Percentiles rank a stretch among this genome's conserved stretches.
Conservation (phyloP, 495 filamentous ascomycete species). For the Tuber umbilicatum region DNA sequence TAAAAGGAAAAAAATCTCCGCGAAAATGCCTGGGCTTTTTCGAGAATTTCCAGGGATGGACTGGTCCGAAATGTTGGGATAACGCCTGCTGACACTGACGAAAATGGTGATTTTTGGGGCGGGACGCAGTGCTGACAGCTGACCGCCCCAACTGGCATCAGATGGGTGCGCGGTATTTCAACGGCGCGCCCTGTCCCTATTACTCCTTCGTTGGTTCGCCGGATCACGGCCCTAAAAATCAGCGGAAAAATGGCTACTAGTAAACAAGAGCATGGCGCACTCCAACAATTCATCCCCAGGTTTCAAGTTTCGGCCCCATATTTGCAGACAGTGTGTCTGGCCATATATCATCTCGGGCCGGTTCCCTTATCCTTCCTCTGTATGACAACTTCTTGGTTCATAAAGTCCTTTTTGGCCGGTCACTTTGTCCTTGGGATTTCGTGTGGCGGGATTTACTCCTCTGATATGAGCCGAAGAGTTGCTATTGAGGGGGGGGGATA, state of each 20-base stretch:
- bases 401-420: neutral
- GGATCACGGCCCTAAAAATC: conserved; percentile 4
- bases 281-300: conserved; percentile 11
- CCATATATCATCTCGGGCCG: neutral
- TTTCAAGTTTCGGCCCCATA: neutral
- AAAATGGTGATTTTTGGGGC: too few species aligned
- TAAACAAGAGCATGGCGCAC: neutral
- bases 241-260: neutral
- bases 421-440: conserved; percentile 22
- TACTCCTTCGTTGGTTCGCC: neutral
- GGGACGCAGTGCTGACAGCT: too few species aligned
- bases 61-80: too few species aligned
- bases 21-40: too few species aligned
- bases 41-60: too few species aligned
- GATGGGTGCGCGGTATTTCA: too few species aligned
- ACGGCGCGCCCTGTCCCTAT: neutral
- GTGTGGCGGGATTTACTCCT: conserved; percentile 6
- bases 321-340: neutral
- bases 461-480: neutral
- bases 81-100: too few species aligned
- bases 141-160: too few species aligned
- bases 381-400: conserved; percentile 9
- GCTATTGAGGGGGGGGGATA: neutral
- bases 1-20: too few species aligned
- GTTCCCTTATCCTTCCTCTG: neutral